Evolutionary conservation across 164 flowering plant species (phyloP).

Genomic region (Vitis labrusca): DNA sequence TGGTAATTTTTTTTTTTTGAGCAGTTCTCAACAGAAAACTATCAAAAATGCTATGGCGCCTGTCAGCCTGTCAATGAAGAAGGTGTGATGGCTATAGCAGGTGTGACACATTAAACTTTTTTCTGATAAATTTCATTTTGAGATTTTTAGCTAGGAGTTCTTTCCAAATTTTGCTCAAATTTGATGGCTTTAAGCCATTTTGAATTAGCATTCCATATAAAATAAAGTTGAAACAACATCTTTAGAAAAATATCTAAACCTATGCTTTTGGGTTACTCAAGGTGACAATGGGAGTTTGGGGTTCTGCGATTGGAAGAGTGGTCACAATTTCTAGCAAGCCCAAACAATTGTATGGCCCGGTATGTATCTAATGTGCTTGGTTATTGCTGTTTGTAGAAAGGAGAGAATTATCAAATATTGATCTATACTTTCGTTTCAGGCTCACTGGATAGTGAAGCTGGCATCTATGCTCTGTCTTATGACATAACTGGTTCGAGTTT

Average conservation of each 20-base stretch:
- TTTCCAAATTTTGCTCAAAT: too few relatives aligned
- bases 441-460: slow-evolving; percentile 97
- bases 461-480: slow-evolving; percentile 82
- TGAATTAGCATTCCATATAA: background rate
- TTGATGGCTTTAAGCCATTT: background rate
- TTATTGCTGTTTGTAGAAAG: background rate
- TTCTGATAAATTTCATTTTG: too few relatives aligned
- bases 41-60: slow-evolving; percentile 86
- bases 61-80: slow-evolving; percentile 66
- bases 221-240: too few relatives aligned
- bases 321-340: slow-evolving; percentile 93
- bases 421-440: slow-evolving; percentile 42
- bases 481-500: slow-evolving; percentile 85
- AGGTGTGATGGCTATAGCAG: slow-evolving; percentile 93
- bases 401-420: background rate
- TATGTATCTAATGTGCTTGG: slow-evolving; percentile 21
- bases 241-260: too few relatives aligned
- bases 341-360: slow-evolving; percentile 99
- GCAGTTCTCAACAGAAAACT: slow-evolving; percentile 97
- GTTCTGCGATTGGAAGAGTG: slow-evolving; percentile 99
- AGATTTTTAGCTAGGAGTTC: too few relatives aligned
- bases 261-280: slow-evolving; percentile 17
- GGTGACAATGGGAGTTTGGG: slow-evolving; percentile 98
- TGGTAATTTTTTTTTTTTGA: slow-evolving; percentile 4
- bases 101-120: slow-evolving; percentile 24